A percentile compares a stretch with the other conserved stretches of the same genome.
phyloP scores from a whole-genome alignment of 225 moss, liverwort and hornwort genomes.

The Asterella californica region DNA sequence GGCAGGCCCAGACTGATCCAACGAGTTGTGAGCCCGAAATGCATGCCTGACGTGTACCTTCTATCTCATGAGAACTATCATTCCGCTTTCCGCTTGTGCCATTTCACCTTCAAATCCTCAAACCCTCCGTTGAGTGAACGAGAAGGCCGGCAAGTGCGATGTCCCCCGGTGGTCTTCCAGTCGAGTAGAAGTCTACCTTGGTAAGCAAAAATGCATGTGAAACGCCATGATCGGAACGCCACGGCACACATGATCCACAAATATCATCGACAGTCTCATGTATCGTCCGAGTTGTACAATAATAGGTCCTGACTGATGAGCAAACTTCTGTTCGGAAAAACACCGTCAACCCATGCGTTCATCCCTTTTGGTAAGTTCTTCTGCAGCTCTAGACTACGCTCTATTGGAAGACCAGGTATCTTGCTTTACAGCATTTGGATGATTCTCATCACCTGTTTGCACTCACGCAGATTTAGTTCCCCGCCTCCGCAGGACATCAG shows the following conservation, averaged over 20 bases:
- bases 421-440: background rate
- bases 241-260: background rate
- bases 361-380: background rate
- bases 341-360: background rate
- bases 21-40: background rate
- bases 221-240: too few relatives aligned
- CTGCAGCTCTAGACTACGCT: background rate
- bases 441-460: background rate
- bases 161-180: background rate
- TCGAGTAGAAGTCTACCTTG: background rate
- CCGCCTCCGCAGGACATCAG: too few relatives aligned
- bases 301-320: background rate
- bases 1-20: background rate
- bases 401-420: background rate
- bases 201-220: too few relatives aligned
- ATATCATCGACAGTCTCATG: background rate
- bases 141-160: background rate
- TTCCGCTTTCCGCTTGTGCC: background rate
- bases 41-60: background rate
- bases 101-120: background rate
- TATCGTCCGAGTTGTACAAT: background rate
- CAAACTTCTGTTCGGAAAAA: background rate
- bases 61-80: background rate
- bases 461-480: background rate
- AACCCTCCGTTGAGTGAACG: background rate